A percentile compares a stretch with the other conserved stretches of the same genome.
These are phyloP conservation scores for Alternaria alternata DNA, from an alignment of 2,329 filamentous ascomycete genomes.

Conservation along the genomic window DNA sequence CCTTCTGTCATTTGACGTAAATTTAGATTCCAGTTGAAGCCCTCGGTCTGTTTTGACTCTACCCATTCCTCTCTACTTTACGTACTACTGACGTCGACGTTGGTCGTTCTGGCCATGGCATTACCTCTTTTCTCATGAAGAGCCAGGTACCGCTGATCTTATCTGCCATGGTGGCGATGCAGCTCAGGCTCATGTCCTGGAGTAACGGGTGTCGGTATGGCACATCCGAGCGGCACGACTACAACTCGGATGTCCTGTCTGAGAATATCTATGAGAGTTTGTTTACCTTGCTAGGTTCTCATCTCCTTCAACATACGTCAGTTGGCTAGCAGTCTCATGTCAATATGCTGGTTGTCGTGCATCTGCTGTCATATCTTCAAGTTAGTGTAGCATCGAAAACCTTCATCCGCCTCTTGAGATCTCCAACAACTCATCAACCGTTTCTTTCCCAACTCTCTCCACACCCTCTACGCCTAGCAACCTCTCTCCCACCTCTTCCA, in stretches of 20 bases:
- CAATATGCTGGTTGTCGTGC: neutral
- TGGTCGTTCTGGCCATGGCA: neutral
- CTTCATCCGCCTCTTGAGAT: neutral
- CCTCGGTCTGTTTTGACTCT: neutral
- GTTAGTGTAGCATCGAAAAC: neutral
- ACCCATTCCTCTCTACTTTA: neutral
- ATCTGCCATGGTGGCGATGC: neutral
- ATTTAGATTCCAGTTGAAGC: neutral
- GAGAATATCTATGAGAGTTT: neutral
- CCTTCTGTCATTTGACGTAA: conserved; percentile 2
- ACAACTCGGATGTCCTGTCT: neutral
- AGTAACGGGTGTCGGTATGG: neutral
- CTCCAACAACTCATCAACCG: conserved; percentile 16
- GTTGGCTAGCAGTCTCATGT: neutral
- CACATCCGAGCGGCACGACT: neutral
- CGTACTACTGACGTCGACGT: neutral
- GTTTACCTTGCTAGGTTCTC: neutral
- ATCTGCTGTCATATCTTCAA: neutral
- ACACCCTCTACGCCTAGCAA: conserved; percentile 33
- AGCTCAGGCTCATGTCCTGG: neutral
- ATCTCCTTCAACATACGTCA: neutral
- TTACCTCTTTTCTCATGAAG: neutral
- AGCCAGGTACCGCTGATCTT: too few relatives aligned
- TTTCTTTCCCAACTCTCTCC: conserved; percentile 25
- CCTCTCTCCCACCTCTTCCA: conserved; percentile 48